Evolutionary conservation across 371 early-diverging fungal species (phyloP), one percentile per base, ranked within the genome.

Genomic region (Circinella umbellata): DNA sequence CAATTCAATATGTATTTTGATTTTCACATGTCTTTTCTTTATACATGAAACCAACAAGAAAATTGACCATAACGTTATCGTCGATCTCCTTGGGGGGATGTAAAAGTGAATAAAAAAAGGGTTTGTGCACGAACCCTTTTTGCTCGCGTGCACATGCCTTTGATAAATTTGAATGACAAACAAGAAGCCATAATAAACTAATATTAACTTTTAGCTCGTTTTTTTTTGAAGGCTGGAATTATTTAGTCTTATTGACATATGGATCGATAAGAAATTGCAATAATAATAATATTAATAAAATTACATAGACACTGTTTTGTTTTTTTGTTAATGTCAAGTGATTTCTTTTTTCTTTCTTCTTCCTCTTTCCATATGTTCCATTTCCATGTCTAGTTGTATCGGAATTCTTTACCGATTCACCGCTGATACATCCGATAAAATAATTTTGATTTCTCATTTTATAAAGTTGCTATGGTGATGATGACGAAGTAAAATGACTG

Each of bases 81-180:
- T 57, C 57, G 57, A 57, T 57, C 57, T 18, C 27, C 27, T 57
- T 57, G 27, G 57, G 57, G 57, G 57, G 3, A 42, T 9, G 42
- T 2, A 27, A 27, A 27, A 27, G 27, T 27, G 42, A 42, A 42
- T 9, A 42, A 42, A 42, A 42, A 42, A 42, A 57, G 57, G 57
- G 57, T 57, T 57, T 34, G 57, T 57, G 57, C 57, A n/a, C 57
- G 1, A 57, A 27, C 57, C 4, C 27, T 57, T 51, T 8, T 57
- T 27, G 27, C 20, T 27, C 57, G 27, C 27, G 57, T 54, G 54
- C 54, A 54, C 54, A 54, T 57, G 57, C 27, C 57, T 57, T 57
- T n/a, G 57, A 57, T 11, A 27, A 27, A 27, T 57, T 7, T 2
- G 27, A 57, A 57, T 57, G 57, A 57, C 57, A 57, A 27, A n/a